Base-by-base conservation (phyloP, 106 monocot species). In the Dendrobium catenatum region DNA sequence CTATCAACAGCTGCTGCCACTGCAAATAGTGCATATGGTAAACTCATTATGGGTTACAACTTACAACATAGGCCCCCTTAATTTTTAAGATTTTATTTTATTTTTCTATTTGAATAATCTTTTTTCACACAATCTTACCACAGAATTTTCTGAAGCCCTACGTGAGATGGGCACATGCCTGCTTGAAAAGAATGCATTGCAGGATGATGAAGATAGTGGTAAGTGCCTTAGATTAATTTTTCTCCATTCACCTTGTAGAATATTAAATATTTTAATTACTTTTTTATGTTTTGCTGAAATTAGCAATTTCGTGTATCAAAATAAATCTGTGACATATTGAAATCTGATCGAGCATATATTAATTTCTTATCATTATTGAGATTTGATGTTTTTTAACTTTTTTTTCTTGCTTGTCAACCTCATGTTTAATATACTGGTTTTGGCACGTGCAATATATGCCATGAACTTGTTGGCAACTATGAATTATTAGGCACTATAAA, bases 121-220 rank as follows among this genome's bases (percentile, higher is more conserved):
- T 81, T 51, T 40, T 44, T 33, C 18, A 20, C 26, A 31, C 58
- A 33, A 59, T 79, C 15, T 61, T 81, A 8, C 82, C 83, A 77
- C 91, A 99, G 95, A 99, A 80, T 90, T 99, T 74, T 91, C 98
- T 42, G 95, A 93, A 85, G 85, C 95, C 2, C 74, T 99, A 26
- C 78, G 84, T 56, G 98, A 93, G 86, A 90, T 95, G 88, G 98
- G 95, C 67, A 77, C 84, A 66, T 95, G 93, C 82, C 84, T 99
- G 67, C 90, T 95, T 68, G 88, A 91, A 88, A 99, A 87, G 91
- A 91, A 89, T 87, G 95, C 98, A 61, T 20, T 90, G 74, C 89
- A 86, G 84, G 93, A 95, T 64, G 95, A 99, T 55, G 98, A 99
- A 77, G 91, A 95, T 41, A 93, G 88, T 76, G 92, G 98, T 94